Evolutionary conservation across 768 basidiomycete species (phyloP).

Genomic region (Hypholoma fasciculare): DNA sequence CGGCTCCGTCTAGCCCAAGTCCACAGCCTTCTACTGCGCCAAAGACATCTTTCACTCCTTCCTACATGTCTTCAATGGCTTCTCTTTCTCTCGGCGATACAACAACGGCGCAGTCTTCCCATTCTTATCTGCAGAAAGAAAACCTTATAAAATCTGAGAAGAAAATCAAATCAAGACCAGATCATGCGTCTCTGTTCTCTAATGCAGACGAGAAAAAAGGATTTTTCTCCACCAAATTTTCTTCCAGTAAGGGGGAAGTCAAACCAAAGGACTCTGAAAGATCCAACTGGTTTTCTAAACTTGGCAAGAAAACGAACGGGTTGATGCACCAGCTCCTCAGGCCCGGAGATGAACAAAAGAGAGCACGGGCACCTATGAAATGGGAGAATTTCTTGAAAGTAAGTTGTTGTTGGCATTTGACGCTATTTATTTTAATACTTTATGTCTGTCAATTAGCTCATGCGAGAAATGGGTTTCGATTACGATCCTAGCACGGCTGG

Average conservation of each 20-base stretch:
- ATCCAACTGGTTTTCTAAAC: slow-evolving; percentile 55
- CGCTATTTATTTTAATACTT: background rate
- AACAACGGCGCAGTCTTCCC: slow-evolving; percentile 64
- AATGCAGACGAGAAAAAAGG: slow-evolving; percentile 42
- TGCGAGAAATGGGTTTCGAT: slow-evolving; percentile 77
- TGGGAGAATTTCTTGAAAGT: slow-evolving; percentile 83
- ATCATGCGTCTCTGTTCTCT: slow-evolving; percentile 52
- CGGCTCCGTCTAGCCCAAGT: slow-evolving; percentile 14
- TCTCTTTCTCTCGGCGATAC: slow-evolving; percentile 41
- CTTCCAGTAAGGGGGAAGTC: slow-evolving; percentile 30
- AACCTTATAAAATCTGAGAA: slow-evolving; percentile 48
- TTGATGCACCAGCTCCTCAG: slow-evolving; percentile 68
- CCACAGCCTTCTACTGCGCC: slow-evolving; percentile 14
- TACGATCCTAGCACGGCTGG: slow-evolving; percentile 78
- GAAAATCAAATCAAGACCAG: slow-evolving; percentile 73
- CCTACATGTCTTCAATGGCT: slow-evolving; percentile 32
- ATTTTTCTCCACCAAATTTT: slow-evolving; percentile 50
- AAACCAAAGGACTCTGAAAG: slow-evolving; percentile 38
- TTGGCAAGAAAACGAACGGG: slow-evolving; percentile 57
- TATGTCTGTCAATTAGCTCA: slow-evolving; percentile 44
- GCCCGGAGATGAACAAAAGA: slow-evolving; percentile 53
- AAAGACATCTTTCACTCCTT: slow-evolving; percentile 3
- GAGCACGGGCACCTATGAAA: slow-evolving; percentile 61
- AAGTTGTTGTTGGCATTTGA: slow-evolving; percentile 6
- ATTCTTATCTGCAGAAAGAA: slow-evolving; percentile 59